Conservation (phyloP, 2,329 filamentous ascomycete species). For the Aspergillus arachidicola region DNA sequence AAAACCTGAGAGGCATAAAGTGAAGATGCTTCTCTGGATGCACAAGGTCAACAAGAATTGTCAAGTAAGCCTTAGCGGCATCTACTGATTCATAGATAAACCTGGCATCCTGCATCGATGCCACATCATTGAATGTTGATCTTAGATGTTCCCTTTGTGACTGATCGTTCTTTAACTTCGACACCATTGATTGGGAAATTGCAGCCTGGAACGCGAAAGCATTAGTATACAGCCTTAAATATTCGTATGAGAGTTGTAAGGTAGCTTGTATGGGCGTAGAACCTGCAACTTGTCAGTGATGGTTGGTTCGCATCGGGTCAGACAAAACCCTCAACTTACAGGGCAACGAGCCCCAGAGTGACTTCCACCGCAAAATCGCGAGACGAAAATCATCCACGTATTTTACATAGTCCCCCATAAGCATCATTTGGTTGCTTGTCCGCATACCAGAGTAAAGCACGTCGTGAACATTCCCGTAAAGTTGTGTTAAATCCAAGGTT, state of each 20-base stretch:
- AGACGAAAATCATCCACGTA: conserved; percentile 74
- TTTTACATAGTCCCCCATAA: conserved; percentile 72
- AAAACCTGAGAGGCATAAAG: conserved; percentile 67
- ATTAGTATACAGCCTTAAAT: conserved; percentile 72
- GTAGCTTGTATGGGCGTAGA: conserved; percentile 68
- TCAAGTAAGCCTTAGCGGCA: conserved; percentile 63
- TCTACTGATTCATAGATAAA: conserved; percentile 70
- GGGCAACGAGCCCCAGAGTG: conserved; percentile 66
- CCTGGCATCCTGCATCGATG: conserved; percentile 63
- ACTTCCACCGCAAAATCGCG: conserved; percentile 71
- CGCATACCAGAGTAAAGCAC: conserved; percentile 72
- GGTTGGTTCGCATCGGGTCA: not conserved
- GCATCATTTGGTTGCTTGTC: conserved; percentile 69
- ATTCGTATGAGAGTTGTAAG: conserved; percentile 71
- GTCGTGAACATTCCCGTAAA: conserved; percentile 75
- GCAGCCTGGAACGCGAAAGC: conserved; percentile 76
- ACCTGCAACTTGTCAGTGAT: conserved; percentile 43
- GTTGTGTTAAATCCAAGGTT: conserved; percentile 69
- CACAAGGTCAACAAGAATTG: conserved; percentile 61
- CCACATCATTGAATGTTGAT: conserved; percentile 56
- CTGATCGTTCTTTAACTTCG: conserved; percentile 38
- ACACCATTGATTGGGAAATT: conserved; percentile 54
- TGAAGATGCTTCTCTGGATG: conserved; percentile 61
- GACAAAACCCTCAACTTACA: conserved; percentile 47
- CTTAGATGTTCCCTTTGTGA: conserved; percentile 44